These are phyloP conservation scores for Neodidymelliopsis sp. DNA, from an alignment of 2,329 filamentous ascomycete species.

Conservation along the genomic window DNA sequence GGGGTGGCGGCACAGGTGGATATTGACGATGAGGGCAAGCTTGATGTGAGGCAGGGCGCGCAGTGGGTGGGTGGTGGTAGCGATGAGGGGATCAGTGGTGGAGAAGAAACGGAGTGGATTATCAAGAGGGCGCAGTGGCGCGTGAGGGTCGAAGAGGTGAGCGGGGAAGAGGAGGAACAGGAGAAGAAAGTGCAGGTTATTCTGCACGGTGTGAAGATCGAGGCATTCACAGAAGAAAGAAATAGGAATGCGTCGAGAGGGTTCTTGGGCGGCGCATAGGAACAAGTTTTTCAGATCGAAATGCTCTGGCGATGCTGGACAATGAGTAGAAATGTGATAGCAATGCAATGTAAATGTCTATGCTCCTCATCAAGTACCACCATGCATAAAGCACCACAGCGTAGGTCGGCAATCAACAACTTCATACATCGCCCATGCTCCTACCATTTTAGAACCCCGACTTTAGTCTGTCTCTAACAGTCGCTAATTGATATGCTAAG, in stretches of 20 bases:
- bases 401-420: too few relatives aligned
- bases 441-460: too few relatives aligned
- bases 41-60: constrained; percentile 9
- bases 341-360: too few relatives aligned
- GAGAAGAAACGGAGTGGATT: constrained; percentile 42
- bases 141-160: constrained; percentile 63
- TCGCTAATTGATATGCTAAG: too few relatives aligned
- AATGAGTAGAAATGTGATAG: too few relatives aligned
- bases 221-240: constrained; percentile 72
- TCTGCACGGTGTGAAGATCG: constrained; percentile 77
- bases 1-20: constrained; percentile 28
- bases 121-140: constrained; percentile 51
- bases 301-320: too few relatives aligned
- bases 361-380: too few relatives aligned
- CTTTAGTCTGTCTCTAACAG: too few relatives aligned
- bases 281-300: too few relatives aligned
- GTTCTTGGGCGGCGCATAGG: constrained; percentile 62
- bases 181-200: constrained; percentile 71
- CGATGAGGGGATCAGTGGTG: constrained; percentile 20
- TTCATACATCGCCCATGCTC: too few relatives aligned
- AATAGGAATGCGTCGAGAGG: constrained; percentile 69
- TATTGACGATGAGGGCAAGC: constrained; percentile 26
- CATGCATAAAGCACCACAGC: too few relatives aligned
- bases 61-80: constrained; percentile 27
- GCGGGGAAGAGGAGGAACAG: constrained; percentile 46